phyloP scores from a whole-genome alignment of 176 grass and related monocot species.

The Oryza longistaminata region DNA sequence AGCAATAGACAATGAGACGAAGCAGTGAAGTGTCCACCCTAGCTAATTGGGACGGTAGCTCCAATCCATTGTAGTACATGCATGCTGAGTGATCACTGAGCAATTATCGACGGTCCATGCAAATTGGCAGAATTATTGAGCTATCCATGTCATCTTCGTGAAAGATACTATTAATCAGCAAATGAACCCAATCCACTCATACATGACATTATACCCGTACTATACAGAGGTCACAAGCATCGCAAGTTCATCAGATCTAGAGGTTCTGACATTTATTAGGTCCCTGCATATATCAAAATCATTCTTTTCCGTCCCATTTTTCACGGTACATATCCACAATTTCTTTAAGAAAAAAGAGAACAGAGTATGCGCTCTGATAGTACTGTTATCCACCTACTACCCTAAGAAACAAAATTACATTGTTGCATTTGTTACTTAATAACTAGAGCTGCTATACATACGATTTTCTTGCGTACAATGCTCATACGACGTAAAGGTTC shows the following conservation, averaged over 20 bases:
- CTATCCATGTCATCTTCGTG: background rate
- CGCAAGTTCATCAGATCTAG: background rate
- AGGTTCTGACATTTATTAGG: background rate
- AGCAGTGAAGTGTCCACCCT: background rate
- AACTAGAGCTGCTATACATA: too few species aligned
- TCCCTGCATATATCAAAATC: background rate
- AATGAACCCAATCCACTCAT: background rate
- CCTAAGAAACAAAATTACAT: background rate
- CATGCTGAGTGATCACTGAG: background rate
- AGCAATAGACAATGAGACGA: background rate
- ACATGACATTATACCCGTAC: background rate
- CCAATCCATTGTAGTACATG: background rate
- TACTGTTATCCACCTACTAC: background rate
- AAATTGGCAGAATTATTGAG: constrained; percentile 36
- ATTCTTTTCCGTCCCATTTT: background rate
- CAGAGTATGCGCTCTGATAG: background rate
- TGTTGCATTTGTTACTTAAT: background rate
- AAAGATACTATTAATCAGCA: constrained; percentile 34
- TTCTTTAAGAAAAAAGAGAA: background rate
- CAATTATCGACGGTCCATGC: constrained; percentile 30
- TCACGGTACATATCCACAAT: background rate
- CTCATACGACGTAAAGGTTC: too few species aligned
- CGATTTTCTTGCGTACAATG: too few species aligned
- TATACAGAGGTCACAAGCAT: constrained; percentile 6
- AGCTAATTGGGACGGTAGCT: constrained; percentile 3